phyloP scores from a whole-genome alignment of 192 early-diverging fungal genomes.

The Linnemannia schmuckeri region DNA sequence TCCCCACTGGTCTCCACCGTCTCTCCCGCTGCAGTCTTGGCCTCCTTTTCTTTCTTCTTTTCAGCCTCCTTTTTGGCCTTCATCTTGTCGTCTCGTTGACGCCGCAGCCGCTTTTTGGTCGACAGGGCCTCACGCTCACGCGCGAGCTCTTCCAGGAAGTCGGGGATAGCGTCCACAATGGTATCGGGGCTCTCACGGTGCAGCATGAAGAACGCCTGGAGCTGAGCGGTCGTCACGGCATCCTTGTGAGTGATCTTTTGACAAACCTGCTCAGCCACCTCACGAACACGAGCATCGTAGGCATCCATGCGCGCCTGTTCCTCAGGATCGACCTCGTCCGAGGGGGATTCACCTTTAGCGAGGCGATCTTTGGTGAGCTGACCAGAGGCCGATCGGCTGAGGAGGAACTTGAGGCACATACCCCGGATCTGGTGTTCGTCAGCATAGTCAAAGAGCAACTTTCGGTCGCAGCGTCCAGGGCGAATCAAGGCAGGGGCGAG shows the following conservation, averaged over 20 bases:
- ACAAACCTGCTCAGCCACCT: slow-evolving; percentile 35
- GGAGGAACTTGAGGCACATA: slow-evolving; percentile 60
- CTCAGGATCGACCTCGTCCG: slow-evolving; percentile 22
- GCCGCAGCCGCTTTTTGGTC: slow-evolving; percentile 32
- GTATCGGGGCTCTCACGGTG: slow-evolving; percentile 47
- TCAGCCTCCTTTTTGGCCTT: slow-evolving; percentile 42
- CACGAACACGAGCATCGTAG: slow-evolving; percentile 36
- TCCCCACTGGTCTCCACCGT: slow-evolving; percentile 26
- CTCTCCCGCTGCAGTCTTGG: slow-evolving; percentile 24
- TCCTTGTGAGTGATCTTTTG: slow-evolving; percentile 31
- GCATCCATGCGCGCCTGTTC: slow-evolving; percentile 39
- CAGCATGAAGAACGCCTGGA: slow-evolving; percentile 55
- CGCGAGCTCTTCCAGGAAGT: slow-evolving; percentile 35
- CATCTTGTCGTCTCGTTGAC: slow-evolving; percentile 21
- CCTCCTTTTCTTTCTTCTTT: slow-evolving; percentile 46
- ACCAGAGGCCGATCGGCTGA: slow-evolving; percentile 32
- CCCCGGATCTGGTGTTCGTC: slow-evolving; percentile 58
- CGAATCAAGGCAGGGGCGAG: slow-evolving; percentile 65
- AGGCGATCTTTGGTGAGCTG: neutral
- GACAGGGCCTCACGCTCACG: slow-evolving; percentile 26
- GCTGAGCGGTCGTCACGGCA: slow-evolving; percentile 43
- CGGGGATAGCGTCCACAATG: slow-evolving; percentile 39
- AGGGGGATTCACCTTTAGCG: neutral
- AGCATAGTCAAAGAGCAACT: slow-evolving; percentile 64
- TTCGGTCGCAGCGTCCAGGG: slow-evolving; percentile 66